Evolutionary conservation across 768 basidiomycete genomes (phyloP).

Genomic region (Psilocybe tampanensis): DNA sequence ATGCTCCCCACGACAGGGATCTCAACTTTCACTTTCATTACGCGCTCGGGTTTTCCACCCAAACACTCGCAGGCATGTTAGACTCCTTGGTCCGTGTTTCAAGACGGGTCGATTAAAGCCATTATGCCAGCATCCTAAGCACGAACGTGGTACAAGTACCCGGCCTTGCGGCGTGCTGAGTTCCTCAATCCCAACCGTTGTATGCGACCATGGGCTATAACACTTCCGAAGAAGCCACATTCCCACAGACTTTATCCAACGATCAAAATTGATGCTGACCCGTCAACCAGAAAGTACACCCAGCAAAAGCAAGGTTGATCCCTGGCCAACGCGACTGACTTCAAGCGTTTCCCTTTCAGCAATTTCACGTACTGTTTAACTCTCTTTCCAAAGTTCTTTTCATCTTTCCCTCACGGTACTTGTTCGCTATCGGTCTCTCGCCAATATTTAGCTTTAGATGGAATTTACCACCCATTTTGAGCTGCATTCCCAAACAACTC

Average conservation of each 20-base stretch:
- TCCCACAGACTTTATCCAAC: slow-evolving; percentile 58
- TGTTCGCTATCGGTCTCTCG: slow-evolving; percentile 84
- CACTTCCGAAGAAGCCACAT: slow-evolving; percentile 69
- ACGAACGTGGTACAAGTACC: slow-evolving; percentile 53
- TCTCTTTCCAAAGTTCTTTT: slow-evolving; percentile 82
- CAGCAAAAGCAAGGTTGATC: slow-evolving; percentile 53
- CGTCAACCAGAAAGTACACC: slow-evolving; percentile 56
- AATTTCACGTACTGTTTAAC: slow-evolving; percentile 82
- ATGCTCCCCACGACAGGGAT: slow-evolving; percentile 67
- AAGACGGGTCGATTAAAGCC: slow-evolving; percentile 82
- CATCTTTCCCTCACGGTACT: slow-evolving; percentile 83
- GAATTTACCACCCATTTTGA: slow-evolving; percentile 82
- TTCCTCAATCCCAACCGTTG: slow-evolving; percentile 61
- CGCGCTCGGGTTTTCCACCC: slow-evolving; percentile 71
- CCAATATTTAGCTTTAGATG: slow-evolving; percentile 85
- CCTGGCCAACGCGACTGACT: slow-evolving; percentile 61
- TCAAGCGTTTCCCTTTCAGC: slow-evolving; percentile 78
- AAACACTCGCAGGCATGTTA: slow-evolving; percentile 82
- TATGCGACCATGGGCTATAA: slow-evolving; percentile 64
- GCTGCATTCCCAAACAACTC: slow-evolving; percentile 87
- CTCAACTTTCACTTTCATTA: slow-evolving; percentile 75
- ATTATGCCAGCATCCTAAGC: slow-evolving; percentile 79
- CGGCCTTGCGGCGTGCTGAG: slow-evolving; percentile 60
- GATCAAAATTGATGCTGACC: slow-evolving; percentile 71
- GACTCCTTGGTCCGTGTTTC: slow-evolving; percentile 88